A percentile compares a stretch with the other conserved stretches of the same genome.
Evolutionary conservation across 2,329 filamentous ascomycete genomes (phyloP).

Genomic region (Orbilia javanica): DNA sequence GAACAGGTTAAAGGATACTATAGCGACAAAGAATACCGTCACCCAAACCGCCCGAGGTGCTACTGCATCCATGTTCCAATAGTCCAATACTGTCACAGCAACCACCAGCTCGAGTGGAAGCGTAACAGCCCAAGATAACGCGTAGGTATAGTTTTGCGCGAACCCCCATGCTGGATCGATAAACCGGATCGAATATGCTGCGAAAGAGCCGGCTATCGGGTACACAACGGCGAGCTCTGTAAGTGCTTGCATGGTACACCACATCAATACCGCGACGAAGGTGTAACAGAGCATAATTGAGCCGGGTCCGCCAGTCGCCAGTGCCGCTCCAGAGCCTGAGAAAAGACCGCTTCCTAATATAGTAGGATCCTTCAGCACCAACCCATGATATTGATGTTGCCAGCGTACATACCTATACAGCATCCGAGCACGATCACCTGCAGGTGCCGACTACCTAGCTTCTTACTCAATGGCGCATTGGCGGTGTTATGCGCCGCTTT

Average conservation of each 20-base stretch:
- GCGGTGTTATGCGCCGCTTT: constrained; percentile 53
- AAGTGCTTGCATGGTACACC: constrained; percentile 73
- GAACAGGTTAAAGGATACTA: constrained; percentile 70
- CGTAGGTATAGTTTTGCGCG: constrained; percentile 71
- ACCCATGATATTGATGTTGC: neutral
- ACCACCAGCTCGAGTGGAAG: constrained; percentile 71
- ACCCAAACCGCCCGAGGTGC: constrained; percentile 69
- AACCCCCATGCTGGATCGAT: constrained; percentile 74
- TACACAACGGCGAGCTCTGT: constrained; percentile 74
- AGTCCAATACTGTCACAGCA: constrained; percentile 70
- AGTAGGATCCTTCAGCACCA: neutral
- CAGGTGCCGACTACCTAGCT: constrained; percentile 50
- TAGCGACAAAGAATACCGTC: constrained; percentile 70
- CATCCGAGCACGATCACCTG: constrained; percentile 54
- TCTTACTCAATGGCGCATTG: constrained; percentile 47
- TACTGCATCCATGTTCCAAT: constrained; percentile 68
- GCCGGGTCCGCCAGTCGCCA: constrained; percentile 67
- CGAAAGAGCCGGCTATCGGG: constrained; percentile 74
- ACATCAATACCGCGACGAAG: constrained; percentile 72
- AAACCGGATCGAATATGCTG: constrained; percentile 72
- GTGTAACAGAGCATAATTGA: constrained; percentile 66
- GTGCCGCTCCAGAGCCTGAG: constrained; percentile 72
- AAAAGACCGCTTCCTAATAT: constrained; percentile 72
- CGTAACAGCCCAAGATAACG: constrained; percentile 69
- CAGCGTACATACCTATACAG: constrained; percentile 42